Evolutionary conservation across 352 stramenopile genomes (phyloP).

Genomic region (Globisporangium perplexum): DNA sequence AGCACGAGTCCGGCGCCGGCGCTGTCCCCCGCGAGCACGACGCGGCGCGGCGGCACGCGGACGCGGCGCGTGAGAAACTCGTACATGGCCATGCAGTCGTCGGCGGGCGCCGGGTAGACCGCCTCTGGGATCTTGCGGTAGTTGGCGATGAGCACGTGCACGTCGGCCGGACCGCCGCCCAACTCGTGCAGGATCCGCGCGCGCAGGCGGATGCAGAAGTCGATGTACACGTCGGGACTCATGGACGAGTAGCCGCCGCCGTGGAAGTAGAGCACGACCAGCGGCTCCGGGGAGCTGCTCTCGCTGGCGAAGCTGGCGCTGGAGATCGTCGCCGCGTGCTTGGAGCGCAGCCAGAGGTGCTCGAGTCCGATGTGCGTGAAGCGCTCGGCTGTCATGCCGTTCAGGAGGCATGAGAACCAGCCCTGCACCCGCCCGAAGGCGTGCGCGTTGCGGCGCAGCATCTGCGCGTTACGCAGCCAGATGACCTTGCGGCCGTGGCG

Average conservation of each 20-base stretch:
- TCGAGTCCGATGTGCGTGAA: constrained; percentile 37
- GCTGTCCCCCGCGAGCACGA: constrained; percentile 49
- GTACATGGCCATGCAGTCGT: constrained; percentile 46
- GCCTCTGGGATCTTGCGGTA: constrained; percentile 56
- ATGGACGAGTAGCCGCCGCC: constrained; percentile 54
- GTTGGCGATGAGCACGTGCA: constrained; percentile 58
- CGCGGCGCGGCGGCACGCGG: constrained; percentile 18
- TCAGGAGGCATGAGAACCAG: constrained; percentile 21
- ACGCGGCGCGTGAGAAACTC: constrained; percentile 29
- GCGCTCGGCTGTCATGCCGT: constrained; percentile 18
- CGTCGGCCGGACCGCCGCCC: neutral
- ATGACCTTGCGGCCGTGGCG: constrained; percentile 28
- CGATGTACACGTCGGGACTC: constrained; percentile 43
- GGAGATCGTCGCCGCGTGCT: neutral
- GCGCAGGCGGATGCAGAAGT: constrained; percentile 36
- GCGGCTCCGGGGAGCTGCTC: constrained; percentile 1
- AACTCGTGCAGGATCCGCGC: constrained; percentile 15
- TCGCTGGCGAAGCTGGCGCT: neutral
- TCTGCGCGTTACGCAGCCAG: constrained; percentile 26
- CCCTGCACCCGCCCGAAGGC: constrained; percentile 26
- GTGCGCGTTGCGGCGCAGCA: constrained; percentile 30
- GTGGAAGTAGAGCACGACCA: constrained; percentile 56
- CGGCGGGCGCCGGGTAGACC: constrained; percentile 29
- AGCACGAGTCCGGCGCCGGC: constrained; percentile 43
- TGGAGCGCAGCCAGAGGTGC: constrained; percentile 40